These are phyloP conservation scores for Amanita fuliginea DNA, from an alignment of 768 basidiomycete species.

Conservation along the genomic window DNA sequence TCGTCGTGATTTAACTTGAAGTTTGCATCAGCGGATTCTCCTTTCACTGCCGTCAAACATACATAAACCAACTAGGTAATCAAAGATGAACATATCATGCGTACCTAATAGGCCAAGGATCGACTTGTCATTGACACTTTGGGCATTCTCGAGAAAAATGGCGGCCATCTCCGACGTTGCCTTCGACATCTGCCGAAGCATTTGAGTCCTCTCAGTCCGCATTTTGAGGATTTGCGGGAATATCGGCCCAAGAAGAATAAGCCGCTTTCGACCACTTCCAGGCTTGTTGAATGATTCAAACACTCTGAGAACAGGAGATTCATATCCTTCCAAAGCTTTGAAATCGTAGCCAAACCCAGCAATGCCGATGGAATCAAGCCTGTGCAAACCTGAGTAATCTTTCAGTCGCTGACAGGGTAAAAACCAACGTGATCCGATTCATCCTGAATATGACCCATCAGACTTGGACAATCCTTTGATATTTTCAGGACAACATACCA, in stretches of 20 bases:
- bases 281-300: not conserved
- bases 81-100: not conserved
- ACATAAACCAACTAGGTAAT: not conserved
- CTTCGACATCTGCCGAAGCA: not conserved
- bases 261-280: too few relatives aligned
- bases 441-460: slow-evolving; percentile 18
- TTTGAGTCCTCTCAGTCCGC: not conserved
- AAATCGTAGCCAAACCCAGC: slow-evolving; percentile 1
- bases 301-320: not conserved
- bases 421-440: slow-evolving; percentile 31
- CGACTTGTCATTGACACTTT: not conserved
- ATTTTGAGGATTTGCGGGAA: not conserved
- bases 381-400: slow-evolving; percentile 9
- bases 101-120: not conserved
- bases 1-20: not conserved
- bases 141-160: not conserved
- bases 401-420: not conserved
- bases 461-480: not conserved
- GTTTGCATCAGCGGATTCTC: not conserved
- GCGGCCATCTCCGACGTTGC: not conserved
- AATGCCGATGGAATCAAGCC: slow-evolving; percentile 35
- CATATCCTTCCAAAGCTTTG: not conserved
- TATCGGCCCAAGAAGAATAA: not conserved
- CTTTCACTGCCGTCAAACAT: not conserved
- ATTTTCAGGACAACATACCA: slow-evolving; percentile 21